These are phyloP conservation scores for Populus trichocarpa DNA, from an alignment of 441 rosid species.

Conservation along the genomic window DNA sequence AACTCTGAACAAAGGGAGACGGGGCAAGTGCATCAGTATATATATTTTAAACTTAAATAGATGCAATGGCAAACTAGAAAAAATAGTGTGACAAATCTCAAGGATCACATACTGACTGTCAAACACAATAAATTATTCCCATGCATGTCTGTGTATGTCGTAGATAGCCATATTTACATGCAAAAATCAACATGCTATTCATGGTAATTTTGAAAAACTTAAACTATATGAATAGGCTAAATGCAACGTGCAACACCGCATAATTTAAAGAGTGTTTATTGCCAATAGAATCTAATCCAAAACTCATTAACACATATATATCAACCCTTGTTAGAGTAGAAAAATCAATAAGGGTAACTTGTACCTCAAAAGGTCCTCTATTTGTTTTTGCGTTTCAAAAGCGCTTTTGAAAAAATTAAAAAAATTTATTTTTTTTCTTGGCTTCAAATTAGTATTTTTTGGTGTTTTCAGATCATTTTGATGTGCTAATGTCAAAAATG, in stretches of 20 bases:
- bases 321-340: background rate
- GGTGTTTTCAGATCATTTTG: too few relatives aligned
- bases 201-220: background rate
- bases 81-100: background rate
- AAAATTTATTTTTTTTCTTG: too few relatives aligned
- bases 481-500: too few relatives aligned
- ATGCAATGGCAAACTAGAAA: background rate
- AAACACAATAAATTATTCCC: too few relatives aligned
- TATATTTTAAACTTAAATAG: background rate
- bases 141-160: background rate
- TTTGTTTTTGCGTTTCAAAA: too few relatives aligned
- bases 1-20: constrained; percentile 31
- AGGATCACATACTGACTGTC: background rate
- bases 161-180: background rate
- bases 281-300: background rate
- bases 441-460: too few relatives aligned
- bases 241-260: background rate
- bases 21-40: background rate
- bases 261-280: too few relatives aligned
- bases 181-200: background rate
- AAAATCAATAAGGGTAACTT: background rate
- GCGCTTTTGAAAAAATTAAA: too few relatives aligned
- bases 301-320: background rate
- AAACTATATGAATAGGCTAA: too few relatives aligned
- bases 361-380: too few relatives aligned